These are phyloP conservation scores for Lactuca sativa DNA, from an alignment of 129 eudicot species.

Conservation along the genomic window DNA sequence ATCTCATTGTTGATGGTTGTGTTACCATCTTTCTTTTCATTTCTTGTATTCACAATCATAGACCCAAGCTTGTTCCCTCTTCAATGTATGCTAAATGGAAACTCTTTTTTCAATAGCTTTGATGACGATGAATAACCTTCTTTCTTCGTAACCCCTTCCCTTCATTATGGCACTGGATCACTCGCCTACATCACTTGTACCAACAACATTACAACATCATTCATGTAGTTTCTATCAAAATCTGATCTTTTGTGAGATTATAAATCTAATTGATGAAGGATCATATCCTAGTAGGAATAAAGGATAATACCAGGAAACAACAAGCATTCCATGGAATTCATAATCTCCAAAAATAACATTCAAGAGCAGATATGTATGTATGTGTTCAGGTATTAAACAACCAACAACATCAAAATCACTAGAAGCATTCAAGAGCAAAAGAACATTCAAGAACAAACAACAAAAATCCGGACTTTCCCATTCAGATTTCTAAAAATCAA, in stretches of 20 bases:
- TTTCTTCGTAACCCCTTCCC: slow-evolving; percentile 52
- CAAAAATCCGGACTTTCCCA: no score
- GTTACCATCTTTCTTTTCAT: slow-evolving; percentile 23
- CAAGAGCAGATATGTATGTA: no score
- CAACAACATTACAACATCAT: slow-evolving; percentile 29
- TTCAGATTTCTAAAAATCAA: no score
- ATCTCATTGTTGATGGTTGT: slow-evolving; percentile 1
- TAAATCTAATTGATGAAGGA: no score
- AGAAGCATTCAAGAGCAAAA: no score
- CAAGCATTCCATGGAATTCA: no score
- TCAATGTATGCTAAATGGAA: slow-evolving; percentile 83
- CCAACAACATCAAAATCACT: no score
- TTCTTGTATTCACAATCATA: slow-evolving; percentile 67
- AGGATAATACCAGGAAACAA: no score
- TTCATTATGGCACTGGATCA: slow-evolving; percentile 71
- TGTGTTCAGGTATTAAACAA: no score
- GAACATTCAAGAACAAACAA: no score
- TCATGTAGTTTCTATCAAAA: not conserved
- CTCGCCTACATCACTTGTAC: slow-evolving; percentile 80
- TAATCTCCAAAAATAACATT: no score
- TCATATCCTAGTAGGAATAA: no score
- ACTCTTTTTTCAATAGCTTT: slow-evolving; percentile 66
- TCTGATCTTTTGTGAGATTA: not conserved
- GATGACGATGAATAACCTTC: slow-evolving; percentile 51
- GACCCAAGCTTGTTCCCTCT: slow-evolving; percentile 77